Conservation (phyloP, 148 eudicot genomes). For the Dianthus caryophyllus region DNA sequence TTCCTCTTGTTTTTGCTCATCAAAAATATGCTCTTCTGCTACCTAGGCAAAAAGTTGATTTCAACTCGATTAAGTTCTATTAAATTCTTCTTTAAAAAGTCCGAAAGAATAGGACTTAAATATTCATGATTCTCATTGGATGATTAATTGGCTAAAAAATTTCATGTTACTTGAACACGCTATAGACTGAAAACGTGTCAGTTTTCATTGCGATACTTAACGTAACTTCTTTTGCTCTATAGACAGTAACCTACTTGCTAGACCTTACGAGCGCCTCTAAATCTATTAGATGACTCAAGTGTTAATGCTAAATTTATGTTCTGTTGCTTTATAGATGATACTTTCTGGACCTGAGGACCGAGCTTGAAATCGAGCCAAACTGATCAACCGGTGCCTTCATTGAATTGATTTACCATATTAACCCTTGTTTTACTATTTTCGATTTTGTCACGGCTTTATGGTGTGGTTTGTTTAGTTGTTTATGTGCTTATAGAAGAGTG, state of each 20-base stretch:
- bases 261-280: conserved; percentile 66
- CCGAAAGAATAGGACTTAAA: no score
- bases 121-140: not conserved
- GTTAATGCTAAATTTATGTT: not conserved
- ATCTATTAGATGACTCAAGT: no score
- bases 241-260: conserved; percentile 71
- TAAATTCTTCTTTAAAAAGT: no score
- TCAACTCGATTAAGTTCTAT: no score
- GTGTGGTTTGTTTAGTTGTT: conserved; percentile 36
- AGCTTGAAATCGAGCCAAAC: conserved; percentile 43
- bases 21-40: no score
- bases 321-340: conserved; percentile 44
- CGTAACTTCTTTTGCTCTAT: conserved; percentile 14
- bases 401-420: conserved; percentile 28
- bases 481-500: conserved; percentile 32
- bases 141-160: not conserved
- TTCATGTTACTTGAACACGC: not conserved
- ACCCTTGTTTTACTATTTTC: conserved; percentile 12
- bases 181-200: not conserved
- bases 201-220: not conserved
- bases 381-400: conserved; percentile 15
- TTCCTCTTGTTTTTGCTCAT: conserved; percentile 1
- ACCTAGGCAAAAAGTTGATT: no score
- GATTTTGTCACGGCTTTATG: conserved; percentile 28
- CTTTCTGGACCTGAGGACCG: conserved; percentile 74